phyloP scores from a whole-genome alignment of 2,329 filamentous ascomycete genomes.

The Beauveria bassiana region DNA sequence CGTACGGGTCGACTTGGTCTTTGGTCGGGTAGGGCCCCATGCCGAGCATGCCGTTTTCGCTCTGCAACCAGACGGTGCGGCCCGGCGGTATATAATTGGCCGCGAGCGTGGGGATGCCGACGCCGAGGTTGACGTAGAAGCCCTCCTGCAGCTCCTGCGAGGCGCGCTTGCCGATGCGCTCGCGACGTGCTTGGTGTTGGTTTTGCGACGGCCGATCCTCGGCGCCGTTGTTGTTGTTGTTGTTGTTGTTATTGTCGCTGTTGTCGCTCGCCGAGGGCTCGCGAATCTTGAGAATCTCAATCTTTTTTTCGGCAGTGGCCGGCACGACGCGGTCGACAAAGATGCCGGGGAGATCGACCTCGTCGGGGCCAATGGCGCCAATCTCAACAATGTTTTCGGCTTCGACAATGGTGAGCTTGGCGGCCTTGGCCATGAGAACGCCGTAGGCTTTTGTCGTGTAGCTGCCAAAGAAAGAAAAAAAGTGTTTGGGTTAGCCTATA shows the following conservation, averaged over 20 bases:
- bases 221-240: no score
- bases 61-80: slow-evolving; percentile 73
- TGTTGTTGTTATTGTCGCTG: slow-evolving; percentile 13
- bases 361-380: slow-evolving; percentile 64
- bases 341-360: slow-evolving; percentile 73
- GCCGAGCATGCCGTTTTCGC: slow-evolving; percentile 78
- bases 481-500: not conserved
- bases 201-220: slow-evolving; percentile 20
- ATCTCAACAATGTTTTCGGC: slow-evolving; percentile 75
- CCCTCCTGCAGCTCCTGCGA: slow-evolving; percentile 76
- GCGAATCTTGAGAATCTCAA: slow-evolving; percentile 60
- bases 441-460: slow-evolving; percentile 71
- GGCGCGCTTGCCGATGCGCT: slow-evolving; percentile 68
- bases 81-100: slow-evolving; percentile 64
- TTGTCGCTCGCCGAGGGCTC: slow-evolving; percentile 17
- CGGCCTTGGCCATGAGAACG: slow-evolving; percentile 74
- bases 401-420: slow-evolving; percentile 70
- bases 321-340: slow-evolving; percentile 77
- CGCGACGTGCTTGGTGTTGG: slow-evolving; percentile 46
- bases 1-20: slow-evolving; percentile 58
- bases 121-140: slow-evolving; percentile 73
- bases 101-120: slow-evolving; percentile 81
- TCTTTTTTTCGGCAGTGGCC: slow-evolving; percentile 60
- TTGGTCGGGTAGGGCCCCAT: slow-evolving; percentile 74
- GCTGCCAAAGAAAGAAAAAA: slow-evolving; percentile 21